These are phyloP conservation scores for Termitomyces sp. DNA, from an alignment of 768 basidiomycete genomes.

Conservation along the genomic window DNA sequence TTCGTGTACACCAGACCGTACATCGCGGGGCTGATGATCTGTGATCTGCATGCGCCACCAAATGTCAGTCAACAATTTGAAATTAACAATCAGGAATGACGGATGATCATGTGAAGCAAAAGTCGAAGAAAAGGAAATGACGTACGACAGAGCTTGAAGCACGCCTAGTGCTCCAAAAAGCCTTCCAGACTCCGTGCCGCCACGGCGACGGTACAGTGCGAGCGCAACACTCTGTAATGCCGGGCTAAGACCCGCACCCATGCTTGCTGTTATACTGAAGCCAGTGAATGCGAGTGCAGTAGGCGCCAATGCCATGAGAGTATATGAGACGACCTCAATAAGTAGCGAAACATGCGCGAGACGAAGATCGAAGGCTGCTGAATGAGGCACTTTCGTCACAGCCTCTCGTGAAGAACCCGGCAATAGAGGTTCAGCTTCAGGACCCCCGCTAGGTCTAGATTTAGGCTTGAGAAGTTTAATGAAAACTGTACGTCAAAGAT, in stretches of 20 bases:
- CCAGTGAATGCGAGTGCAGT: conserved; percentile 48
- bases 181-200: conserved; percentile 61
- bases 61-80: neutral
- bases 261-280: conserved; percentile 44
- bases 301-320: conserved; percentile 43
- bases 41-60: conserved; percentile 37
- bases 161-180: conserved; percentile 83
- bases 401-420: conserved; percentile 7
- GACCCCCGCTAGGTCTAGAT: conserved; percentile 17
- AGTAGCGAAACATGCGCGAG: conserved; percentile 60
- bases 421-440: conserved; percentile 27
- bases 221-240: conserved; percentile 71
- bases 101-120: neutral
- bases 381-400: conserved; percentile 31
- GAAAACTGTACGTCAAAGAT: conserved; percentile 31
- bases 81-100: neutral
- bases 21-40: conserved; percentile 67
- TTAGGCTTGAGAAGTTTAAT: conserved; percentile 52
- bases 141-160: conserved; percentile 61
- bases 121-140: neutral
- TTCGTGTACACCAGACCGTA: conserved; percentile 69
- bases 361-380: conserved; percentile 61
- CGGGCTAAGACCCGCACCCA: conserved; percentile 63
- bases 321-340: conserved; percentile 51
- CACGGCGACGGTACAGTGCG: conserved; percentile 52